These are phyloP conservation scores for Russula griseocarnosa DNA, from an alignment of 768 basidiomycete species.

Conservation along the genomic window DNA sequence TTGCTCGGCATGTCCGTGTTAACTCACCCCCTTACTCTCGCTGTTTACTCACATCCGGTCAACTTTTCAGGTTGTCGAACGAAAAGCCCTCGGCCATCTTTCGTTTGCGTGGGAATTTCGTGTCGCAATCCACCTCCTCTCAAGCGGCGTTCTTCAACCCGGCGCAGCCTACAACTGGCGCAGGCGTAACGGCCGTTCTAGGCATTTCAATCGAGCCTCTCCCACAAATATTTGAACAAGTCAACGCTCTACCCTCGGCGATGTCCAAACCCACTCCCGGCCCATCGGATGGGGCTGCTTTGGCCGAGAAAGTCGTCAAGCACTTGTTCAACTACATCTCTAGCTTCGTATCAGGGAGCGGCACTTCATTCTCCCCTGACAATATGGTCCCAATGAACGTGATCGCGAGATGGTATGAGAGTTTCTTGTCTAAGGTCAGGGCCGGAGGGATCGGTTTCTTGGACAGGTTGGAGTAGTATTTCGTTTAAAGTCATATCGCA, in stretches of 20 bases:
- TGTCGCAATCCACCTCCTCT: conserved; percentile 34
- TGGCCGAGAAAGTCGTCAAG: conserved; percentile 68
- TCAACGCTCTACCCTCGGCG: conserved; percentile 44
- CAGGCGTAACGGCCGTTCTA: conserved; percentile 60
- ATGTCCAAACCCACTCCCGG: conserved; percentile 32
- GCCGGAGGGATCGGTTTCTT: conserved; percentile 60
- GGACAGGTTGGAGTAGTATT: conserved; percentile 39
- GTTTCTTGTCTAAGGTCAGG: conserved; percentile 54
- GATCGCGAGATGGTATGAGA: conserved; percentile 70
- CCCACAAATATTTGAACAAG: conserved; percentile 53
- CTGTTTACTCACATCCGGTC: neutral
- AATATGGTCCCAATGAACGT: conserved; percentile 57
- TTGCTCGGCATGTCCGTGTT: conserved; percentile 71
- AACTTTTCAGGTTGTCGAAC: conserved; percentile 65
- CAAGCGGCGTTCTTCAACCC: conserved; percentile 35
- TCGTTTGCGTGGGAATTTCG: conserved; percentile 66
- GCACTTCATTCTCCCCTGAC: conserved; percentile 45
- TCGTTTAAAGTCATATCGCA: neutral
- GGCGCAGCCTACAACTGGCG: conserved; percentile 30
- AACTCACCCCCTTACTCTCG: neutral
- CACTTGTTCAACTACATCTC: conserved; percentile 74
- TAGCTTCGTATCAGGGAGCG: conserved; percentile 47
- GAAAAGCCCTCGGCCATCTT: conserved; percentile 89
- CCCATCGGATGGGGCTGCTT: conserved; percentile 44
- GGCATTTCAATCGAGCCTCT: conserved; percentile 81